Evolutionary conservation across 495 filamentous ascomycete genomes (phyloP).

Genomic region (Hypoxylon fuscum): DNA sequence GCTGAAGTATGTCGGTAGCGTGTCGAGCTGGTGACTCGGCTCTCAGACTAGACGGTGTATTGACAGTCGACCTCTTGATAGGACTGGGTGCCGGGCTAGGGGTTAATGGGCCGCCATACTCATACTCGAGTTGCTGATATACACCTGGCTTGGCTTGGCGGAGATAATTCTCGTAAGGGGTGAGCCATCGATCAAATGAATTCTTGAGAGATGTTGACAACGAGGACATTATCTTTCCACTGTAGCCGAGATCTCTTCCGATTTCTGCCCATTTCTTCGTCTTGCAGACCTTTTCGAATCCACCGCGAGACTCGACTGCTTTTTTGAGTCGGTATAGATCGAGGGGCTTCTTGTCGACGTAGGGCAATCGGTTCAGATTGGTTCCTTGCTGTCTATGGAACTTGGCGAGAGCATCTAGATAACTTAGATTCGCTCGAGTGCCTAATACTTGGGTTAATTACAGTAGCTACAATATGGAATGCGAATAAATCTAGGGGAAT

Average conservation of each 20-base stretch:
- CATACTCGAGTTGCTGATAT: slow-evolving; percentile 90
- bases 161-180: slow-evolving; percentile 96
- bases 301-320: slow-evolving; percentile 90
- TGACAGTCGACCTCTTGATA: slow-evolving; percentile 76
- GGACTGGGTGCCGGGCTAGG: slow-evolving; percentile 91
- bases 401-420: slow-evolving; percentile 92
- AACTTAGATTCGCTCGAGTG: slow-evolving; percentile 93
- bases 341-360: slow-evolving; percentile 96
- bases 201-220: slow-evolving; percentile 98
- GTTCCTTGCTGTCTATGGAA: slow-evolving; percentile 97
- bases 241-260: slow-evolving; percentile 95
- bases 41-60: slow-evolving; percentile 71
- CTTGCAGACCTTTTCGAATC: slow-evolving; percentile 96
- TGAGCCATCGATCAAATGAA: slow-evolving; percentile 94
- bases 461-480: slow-evolving; percentile 26
- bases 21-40: slow-evolving; percentile 76
- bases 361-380: slow-evolving; percentile 91
- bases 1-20: slow-evolving; percentile 72
- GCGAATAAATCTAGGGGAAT: slow-evolving; percentile 40
- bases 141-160: slow-evolving; percentile 94
- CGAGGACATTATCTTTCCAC: slow-evolving; percentile 99
- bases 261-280: slow-evolving; percentile 99
- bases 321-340: slow-evolving; percentile 97
- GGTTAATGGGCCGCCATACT: slow-evolving; percentile 92
- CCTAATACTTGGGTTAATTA: slow-evolving; percentile 58